These are phyloP conservation scores for Bipolaris gigantea DNA, from an alignment of 2,329 filamentous ascomycete species.

Conservation along the genomic window DNA sequence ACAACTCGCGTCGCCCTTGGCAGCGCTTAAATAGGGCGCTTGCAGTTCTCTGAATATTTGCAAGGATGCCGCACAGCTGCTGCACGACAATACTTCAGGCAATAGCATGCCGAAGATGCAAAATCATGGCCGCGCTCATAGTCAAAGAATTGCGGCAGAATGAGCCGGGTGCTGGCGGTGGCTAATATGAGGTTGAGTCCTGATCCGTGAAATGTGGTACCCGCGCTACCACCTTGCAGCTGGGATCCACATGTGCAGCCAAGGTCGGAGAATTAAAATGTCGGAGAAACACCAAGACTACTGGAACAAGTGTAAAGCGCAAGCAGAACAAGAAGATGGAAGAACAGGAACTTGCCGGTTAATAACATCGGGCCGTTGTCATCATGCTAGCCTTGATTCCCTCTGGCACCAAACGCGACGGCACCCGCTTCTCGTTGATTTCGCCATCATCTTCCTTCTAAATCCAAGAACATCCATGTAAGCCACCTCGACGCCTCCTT, in stretches of 20 bases:
- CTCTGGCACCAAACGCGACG: background rate
- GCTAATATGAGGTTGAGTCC: conserved; percentile 7
- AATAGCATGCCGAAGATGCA: background rate
- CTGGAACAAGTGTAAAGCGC: background rate
- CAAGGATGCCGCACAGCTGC: background rate
- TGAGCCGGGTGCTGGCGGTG: conserved; percentile 4
- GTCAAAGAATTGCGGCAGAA: background rate
- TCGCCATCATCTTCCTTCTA: background rate
- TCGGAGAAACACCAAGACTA: background rate
- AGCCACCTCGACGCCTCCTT: background rate
- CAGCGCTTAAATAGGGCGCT: background rate
- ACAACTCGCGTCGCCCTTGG: background rate
- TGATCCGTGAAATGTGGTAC: conserved; percentile 8
- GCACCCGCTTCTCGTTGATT: background rate
- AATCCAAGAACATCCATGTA: too few relatives aligned
- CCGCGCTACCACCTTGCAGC: background rate
- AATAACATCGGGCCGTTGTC: background rate
- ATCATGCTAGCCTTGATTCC: background rate
- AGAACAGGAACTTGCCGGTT: background rate
- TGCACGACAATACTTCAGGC: background rate
- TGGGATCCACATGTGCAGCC: background rate
- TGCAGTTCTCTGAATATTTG: background rate
- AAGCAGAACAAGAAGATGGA: conserved; percentile 33
- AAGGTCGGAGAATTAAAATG: background rate
- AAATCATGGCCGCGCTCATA: background rate